Evolutionary conservation across 1,284 basidiomycete genomes (phyloP).

Genomic region (Malassezia slooffiae): DNA sequence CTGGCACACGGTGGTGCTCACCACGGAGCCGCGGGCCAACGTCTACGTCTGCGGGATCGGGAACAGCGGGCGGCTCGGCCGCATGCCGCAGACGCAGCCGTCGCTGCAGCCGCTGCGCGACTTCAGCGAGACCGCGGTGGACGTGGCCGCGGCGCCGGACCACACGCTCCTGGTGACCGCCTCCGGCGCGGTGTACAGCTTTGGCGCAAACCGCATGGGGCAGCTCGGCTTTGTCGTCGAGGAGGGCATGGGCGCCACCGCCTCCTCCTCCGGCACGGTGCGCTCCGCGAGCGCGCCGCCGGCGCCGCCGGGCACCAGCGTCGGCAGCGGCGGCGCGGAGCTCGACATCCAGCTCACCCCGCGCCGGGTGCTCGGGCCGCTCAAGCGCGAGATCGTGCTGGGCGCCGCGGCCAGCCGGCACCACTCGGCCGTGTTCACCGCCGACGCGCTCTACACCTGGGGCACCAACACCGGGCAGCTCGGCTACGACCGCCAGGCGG

Average conservation of each 20-base stretch:
- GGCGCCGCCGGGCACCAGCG: conserved; percentile 10
- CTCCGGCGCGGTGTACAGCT: conserved; percentile 71
- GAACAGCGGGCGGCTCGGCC: conserved; percentile 53
- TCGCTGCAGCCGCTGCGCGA: conserved; percentile 57
- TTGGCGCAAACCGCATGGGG: conserved; percentile 70
- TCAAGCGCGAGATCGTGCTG: conserved; percentile 67
- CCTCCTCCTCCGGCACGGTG: conserved; percentile 20
- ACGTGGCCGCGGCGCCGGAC: conserved; percentile 77
- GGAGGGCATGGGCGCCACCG: conserved; percentile 34
- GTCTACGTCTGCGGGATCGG: conserved; percentile 43
- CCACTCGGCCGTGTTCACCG: conserved; percentile 81
- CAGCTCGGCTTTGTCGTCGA: conserved; percentile 74
- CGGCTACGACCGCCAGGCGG: conserved; percentile 55
- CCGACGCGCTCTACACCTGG: conserved; percentile 78
- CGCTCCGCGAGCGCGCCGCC: conserved; percentile 48
- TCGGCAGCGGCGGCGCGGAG: conserved; percentile 16
- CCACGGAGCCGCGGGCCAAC: conserved; percentile 32
- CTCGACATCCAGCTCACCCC: conserved; percentile 61
- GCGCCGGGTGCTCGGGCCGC: conserved; percentile 61
- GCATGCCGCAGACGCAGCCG: conserved; percentile 68
- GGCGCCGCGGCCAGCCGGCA: conserved; percentile 80
- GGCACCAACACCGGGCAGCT: conserved; percentile 89
- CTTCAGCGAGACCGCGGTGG: conserved; percentile 50
- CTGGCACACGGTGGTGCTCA: conserved; percentile 38
- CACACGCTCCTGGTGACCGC: conserved; percentile 78